Percentiles rank a stretch among this genome's conserved stretches.
These are phyloP conservation scores for Colletotrichum limetticola DNA, from an alignment of 2,329 filamentous ascomycete species.

Conservation along the genomic window DNA sequence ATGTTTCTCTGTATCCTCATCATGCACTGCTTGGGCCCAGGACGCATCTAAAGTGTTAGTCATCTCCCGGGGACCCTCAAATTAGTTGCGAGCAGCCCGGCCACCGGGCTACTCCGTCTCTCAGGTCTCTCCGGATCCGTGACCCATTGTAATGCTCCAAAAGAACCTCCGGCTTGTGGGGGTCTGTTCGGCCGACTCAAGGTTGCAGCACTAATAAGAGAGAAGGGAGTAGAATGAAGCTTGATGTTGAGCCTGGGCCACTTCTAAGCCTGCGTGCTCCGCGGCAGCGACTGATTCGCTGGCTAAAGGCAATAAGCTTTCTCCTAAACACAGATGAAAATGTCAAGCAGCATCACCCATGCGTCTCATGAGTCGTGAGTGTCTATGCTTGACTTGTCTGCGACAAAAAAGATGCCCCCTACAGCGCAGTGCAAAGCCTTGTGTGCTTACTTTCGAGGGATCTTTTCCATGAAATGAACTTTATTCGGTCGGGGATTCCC, in stretches of 20 bases:
- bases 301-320: not conserved
- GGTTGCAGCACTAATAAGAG: not conserved
- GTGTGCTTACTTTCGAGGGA: not conserved
- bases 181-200: not conserved
- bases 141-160: not conserved
- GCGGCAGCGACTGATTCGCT: not conserved
- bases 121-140: not conserved
- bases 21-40: not conserved
- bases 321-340: constrained; percentile 6
- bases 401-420: not conserved
- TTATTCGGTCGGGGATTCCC: not conserved
- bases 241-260: not conserved
- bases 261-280: not conserved
- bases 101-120: not conserved
- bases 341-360: not conserved
- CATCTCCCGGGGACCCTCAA: not conserved
- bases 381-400: not conserved
- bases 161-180: not conserved
- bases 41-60: not conserved
- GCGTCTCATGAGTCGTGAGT: constrained; percentile 8
- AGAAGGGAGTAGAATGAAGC: not conserved
- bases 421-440: not conserved
- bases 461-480: not conserved
- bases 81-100: not conserved
- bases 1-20: not conserved